Evolutionary conservation across 495 filamentous ascomycete species (phyloP).

Genomic region (Penicillium angulare): DNA sequence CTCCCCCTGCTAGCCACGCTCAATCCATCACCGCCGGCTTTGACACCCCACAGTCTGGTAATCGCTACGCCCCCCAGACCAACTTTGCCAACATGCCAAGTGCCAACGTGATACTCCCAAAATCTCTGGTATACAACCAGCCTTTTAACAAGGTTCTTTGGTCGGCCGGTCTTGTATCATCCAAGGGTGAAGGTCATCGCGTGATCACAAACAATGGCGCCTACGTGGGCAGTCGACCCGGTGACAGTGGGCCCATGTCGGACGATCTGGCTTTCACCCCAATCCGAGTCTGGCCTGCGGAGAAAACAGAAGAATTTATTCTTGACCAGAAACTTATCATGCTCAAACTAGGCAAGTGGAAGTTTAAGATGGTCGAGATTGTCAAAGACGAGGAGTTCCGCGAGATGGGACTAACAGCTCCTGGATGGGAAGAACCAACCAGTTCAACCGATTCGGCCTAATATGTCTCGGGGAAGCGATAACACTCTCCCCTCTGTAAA

Average conservation of each 20-base stretch:
- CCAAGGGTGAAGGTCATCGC: constrained; percentile 64
- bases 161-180: constrained; percentile 64
- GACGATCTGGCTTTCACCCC: constrained; percentile 62
- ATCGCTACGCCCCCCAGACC: constrained; percentile 40
- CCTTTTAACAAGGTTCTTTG: constrained; percentile 63
- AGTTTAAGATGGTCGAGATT: constrained; percentile 69
- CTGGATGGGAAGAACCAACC: constrained; percentile 35
- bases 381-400: constrained; percentile 69
- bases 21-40: constrained; percentile 24
- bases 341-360: constrained; percentile 77
- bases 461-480: constrained; percentile 5
- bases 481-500: constrained; percentile 17
- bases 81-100: constrained; percentile 49
- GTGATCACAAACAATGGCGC: constrained; percentile 57
- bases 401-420: constrained; percentile 38
- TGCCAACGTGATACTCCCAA: constrained; percentile 60
- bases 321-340: constrained; percentile 63
- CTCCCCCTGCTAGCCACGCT: constrained; percentile 14
- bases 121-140: constrained; percentile 59
- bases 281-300: constrained; percentile 54
- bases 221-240: constrained; percentile 63
- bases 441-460: constrained; percentile 7
- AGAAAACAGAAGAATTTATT: constrained; percentile 60
- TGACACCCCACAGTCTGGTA: constrained; percentile 39
- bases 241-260: constrained; percentile 51